These are phyloP conservation scores for Boletus subluridellus DNA, from an alignment of 1,284 basidiomycete genomes.

Conservation along the genomic window DNA sequence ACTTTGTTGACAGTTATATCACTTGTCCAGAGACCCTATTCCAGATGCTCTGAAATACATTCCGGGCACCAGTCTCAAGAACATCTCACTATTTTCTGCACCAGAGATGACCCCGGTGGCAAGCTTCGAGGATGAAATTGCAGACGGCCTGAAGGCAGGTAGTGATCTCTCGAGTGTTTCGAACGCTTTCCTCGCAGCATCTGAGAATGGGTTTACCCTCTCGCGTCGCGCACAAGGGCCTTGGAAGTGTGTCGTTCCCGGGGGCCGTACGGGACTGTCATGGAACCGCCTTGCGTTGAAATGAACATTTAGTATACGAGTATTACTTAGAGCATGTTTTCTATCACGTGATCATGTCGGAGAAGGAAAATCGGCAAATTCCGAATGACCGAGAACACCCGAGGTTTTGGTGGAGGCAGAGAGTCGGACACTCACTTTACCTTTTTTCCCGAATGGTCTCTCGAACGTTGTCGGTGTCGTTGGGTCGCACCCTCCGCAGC, in stretches of 20 bases:
- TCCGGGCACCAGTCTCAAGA: neutral
- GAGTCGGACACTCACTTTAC: slow-evolving; percentile 3
- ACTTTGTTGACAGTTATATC: slow-evolving; percentile 18
- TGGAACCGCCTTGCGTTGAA: slow-evolving; percentile 9
- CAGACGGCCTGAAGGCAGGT: slow-evolving; percentile 2
- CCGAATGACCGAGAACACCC: slow-evolving; percentile 34
- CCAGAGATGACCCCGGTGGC: slow-evolving; percentile 12
- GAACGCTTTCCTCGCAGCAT: slow-evolving; percentile 49
- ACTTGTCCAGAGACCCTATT: slow-evolving; percentile 5
- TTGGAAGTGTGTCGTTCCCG: slow-evolving; percentile 43
- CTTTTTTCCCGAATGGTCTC: slow-evolving; percentile 52
- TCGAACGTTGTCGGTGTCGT: slow-evolving; percentile 55
- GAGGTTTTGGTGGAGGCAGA: slow-evolving; percentile 18
- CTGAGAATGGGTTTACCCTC: slow-evolving; percentile 56
- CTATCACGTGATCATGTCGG: slow-evolving; percentile 18
- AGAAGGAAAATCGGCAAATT: slow-evolving; percentile 22
- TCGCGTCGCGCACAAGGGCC: slow-evolving; percentile 25
- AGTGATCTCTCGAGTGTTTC: slow-evolving; percentile 23
- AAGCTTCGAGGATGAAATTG: neutral
- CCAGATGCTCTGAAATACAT: neutral
- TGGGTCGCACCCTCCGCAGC: slow-evolving; percentile 59
- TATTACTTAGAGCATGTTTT: neutral
- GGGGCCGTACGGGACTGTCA: slow-evolving; percentile 26
- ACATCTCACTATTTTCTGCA: slow-evolving; percentile 23
- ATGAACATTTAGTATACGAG: neutral